A percentile compares a stretch with the other conserved stretches of the same genome.
Evolutionary conservation across 1,139 yeast species (phyloP).

Genomic region (Kodamaea alishanica): DNA sequence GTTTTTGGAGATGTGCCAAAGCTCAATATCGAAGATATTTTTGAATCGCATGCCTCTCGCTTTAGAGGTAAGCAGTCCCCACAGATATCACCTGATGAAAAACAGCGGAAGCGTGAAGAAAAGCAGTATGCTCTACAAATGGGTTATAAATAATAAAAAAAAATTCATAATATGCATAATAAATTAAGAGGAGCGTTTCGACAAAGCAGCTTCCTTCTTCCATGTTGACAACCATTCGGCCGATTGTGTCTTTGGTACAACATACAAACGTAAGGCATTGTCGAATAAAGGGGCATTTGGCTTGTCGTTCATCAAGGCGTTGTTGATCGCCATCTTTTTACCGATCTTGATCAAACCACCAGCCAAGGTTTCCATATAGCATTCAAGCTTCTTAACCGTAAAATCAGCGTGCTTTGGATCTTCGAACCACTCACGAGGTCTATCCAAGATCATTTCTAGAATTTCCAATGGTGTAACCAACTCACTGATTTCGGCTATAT

Average conservation of each 20-base stretch:
- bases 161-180: neutral
- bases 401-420: conserved; percentile 62
- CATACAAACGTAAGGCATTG: conserved; percentile 64
- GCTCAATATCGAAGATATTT: conserved; percentile 65
- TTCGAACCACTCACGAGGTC: conserved; percentile 71
- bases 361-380: conserved; percentile 73
- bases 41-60: conserved; percentile 46
- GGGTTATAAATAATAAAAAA: conserved; percentile 39
- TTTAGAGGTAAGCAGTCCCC: conserved; percentile 60
- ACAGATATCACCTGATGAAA: conserved; percentile 25
- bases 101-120: conserved; percentile 40
- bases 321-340: conserved; percentile 64
- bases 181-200: conserved; percentile 31
- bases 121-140: conserved; percentile 47
- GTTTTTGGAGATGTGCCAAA: conserved; percentile 79
- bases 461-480: conserved; percentile 59
- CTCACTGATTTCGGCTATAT: conserved; percentile 71
- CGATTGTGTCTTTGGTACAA: conserved; percentile 72
- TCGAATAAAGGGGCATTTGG: conserved; percentile 81
- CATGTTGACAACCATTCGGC: conserved; percentile 63
- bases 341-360: conserved; percentile 91
- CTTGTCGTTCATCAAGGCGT: conserved; percentile 56
- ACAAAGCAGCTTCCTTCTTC: conserved; percentile 62
- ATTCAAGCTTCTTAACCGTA: conserved; percentile 56
- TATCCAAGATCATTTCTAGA: conserved; percentile 51